A percentile compares a stretch with the other conserved stretches of the same genome.
Evolutionary conservation across 2,329 filamentous ascomycete genomes (phyloP).

Genomic region (Phaeosphaeriaceae sp.): DNA sequence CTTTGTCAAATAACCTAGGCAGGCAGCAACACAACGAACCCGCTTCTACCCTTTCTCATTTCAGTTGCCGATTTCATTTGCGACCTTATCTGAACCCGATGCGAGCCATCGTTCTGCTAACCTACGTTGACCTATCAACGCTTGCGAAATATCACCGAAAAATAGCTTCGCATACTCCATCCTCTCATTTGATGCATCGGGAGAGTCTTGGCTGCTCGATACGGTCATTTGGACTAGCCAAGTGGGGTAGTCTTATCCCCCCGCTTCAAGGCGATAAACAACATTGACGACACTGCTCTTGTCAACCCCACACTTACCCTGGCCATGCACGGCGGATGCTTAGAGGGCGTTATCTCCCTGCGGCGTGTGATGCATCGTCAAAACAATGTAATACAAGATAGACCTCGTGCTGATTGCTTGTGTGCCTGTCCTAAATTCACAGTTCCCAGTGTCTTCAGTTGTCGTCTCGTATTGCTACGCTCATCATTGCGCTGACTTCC

Average conservation of each 20-base stretch:
- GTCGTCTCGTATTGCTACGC: not conserved
- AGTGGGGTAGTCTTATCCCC: constrained; percentile 32
- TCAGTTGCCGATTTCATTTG: not conserved
- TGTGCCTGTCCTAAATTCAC: not conserved
- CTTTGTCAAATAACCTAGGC: no score
- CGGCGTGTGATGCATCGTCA: not conserved
- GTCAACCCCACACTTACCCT: constrained; percentile 21
- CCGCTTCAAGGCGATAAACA: constrained; percentile 13
- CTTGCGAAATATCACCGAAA: not conserved
- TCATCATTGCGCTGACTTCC: not conserved
- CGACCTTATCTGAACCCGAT: not conserved
- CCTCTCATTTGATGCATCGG: not conserved
- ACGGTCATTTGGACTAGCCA: constrained; percentile 21
- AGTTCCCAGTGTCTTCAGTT: not conserved
- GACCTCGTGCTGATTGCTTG: not conserved
- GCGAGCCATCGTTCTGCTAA: no score
- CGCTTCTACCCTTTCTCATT: not conserved
- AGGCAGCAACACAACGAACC: no score
- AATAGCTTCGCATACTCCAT: not conserved
- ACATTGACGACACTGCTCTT: constrained; percentile 18
- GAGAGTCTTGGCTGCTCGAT: constrained; percentile 9
- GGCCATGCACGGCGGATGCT: not conserved
- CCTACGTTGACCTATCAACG: not conserved
- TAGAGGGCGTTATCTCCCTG: constrained; percentile 18
- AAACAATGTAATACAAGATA: not conserved